phyloP scores from a whole-genome alignment of 192 early-diverging fungal genomes.

The Coemansia guatemalensis region DNA sequence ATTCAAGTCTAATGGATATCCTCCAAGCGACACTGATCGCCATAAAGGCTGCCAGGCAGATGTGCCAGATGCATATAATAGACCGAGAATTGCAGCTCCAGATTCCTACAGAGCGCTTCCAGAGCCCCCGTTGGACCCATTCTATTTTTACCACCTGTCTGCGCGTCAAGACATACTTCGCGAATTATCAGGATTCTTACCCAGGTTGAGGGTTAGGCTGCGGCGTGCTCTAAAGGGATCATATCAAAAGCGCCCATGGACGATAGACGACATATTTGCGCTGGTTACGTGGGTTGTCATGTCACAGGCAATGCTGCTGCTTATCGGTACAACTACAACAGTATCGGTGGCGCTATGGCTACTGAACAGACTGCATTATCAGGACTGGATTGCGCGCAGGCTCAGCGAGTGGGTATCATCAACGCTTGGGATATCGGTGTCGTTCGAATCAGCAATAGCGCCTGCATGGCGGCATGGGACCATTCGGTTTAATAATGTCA shows the following conservation, averaged over 20 bases:
- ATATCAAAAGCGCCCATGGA: slow-evolving; percentile 71
- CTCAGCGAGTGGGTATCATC: slow-evolving; percentile 78
- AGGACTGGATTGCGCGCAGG: slow-evolving; percentile 79
- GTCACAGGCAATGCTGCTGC: slow-evolving; percentile 79
- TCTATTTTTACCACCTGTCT: slow-evolving; percentile 35
- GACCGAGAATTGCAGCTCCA: slow-evolving; percentile 26
- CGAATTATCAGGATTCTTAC: slow-evolving; percentile 59
- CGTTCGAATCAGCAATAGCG: slow-evolving; percentile 88
- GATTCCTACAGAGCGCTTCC: slow-evolving; percentile 21
- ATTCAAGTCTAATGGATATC: background rate
- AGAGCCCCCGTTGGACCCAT: slow-evolving; percentile 30
- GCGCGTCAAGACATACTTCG: slow-evolving; percentile 56
- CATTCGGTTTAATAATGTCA: slow-evolving; percentile 85
- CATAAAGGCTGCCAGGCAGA: background rate
- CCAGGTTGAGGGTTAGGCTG: slow-evolving; percentile 60
- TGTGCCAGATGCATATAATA: background rate
- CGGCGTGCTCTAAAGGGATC: slow-evolving; percentile 60
- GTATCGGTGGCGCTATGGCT: slow-evolving; percentile 76
- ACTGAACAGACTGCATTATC: slow-evolving; percentile 81
- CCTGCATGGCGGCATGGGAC: slow-evolving; percentile 90
- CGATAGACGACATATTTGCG: slow-evolving; percentile 86
- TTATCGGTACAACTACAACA: slow-evolving; percentile 88
- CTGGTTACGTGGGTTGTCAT: slow-evolving; percentile 86
- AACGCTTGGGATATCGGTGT: slow-evolving; percentile 77
- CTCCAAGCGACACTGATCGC: background rate